Conservation (phyloP, 257 asterid species). For the Ophiorrhiza pumila region DNA sequence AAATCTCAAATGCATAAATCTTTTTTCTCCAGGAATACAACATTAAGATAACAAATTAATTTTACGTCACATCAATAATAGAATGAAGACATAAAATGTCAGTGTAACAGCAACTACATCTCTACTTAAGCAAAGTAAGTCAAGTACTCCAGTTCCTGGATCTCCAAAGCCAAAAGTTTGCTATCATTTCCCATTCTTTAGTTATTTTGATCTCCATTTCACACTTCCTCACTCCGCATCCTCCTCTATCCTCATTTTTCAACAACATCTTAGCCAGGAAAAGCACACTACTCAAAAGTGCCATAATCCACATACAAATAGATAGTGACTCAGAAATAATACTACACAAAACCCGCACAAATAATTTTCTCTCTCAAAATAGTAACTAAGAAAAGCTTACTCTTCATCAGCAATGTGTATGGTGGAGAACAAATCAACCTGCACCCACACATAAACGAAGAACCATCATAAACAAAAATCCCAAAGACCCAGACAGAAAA, state of each 20-base stretch:
- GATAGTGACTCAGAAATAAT: background rate
- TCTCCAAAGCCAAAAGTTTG: background rate
- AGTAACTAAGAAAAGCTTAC: slow-evolving; percentile 40
- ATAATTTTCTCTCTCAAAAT: background rate
- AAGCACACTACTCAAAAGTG: background rate
- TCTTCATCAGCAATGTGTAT: slow-evolving; percentile 97
- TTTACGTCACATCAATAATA: background rate
- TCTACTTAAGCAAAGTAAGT: background rate
- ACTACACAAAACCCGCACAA: background rate
- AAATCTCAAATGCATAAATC: too few species aligned
- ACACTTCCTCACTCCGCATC: background rate
- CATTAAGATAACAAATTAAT: background rate
- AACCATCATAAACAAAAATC: background rate
- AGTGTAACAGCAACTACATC: background rate
- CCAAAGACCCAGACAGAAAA: background rate
- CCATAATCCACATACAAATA: background rate
- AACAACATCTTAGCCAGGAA: background rate
- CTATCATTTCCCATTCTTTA: background rate
- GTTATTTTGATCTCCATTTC: background rate
- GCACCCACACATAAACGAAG: slow-evolving; percentile 11
- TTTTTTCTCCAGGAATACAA: background rate
- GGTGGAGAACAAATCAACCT: slow-evolving; percentile 98
- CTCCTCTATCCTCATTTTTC: slow-evolving; percentile 1
- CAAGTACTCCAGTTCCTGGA: background rate
- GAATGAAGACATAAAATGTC: background rate